Base-by-base conservation (phyloP, 2,329 filamentous ascomycete species). In the Pseudocercospora ulei region DNA sequence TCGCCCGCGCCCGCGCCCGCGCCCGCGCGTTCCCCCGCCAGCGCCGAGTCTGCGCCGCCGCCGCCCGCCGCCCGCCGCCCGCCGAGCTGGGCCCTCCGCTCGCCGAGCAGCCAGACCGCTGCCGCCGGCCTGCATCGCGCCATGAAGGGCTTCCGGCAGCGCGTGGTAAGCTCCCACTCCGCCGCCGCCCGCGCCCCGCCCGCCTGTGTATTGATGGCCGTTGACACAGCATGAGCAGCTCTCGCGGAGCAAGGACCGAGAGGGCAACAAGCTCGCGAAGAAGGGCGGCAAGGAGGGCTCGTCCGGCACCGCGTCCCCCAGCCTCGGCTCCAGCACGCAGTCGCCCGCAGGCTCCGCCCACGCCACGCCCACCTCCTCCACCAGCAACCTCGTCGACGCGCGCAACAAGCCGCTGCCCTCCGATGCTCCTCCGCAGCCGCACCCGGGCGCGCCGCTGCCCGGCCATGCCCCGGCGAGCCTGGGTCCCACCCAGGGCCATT, bases 141-240 rank as follows among this genome's bases (percentile, higher is more conserved):
- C 67, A 95, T 96, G 88, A 95, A 94, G 72, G 82, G 85, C 64
- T 93, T 96, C 67, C 82, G 86, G 68, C 85, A 93, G 73, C 84
- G 83, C 81, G 86, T 95, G 73, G 86, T 94, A 77, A 73, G 83
- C 77, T 42, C 38, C 28, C 39, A 24, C 51, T 50, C 52, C 43
- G 48, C 47, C 45, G 44, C 37, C 49, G 8, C 18, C n/a, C 47
- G 47, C 42, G 34, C 47, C 49, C 3, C 28, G 35, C 29, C 23
- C 25, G 5, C 33, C 24, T 27, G 35, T 25, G 38, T 41, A 42
- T 43, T 56, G 46, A 57, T 57, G 41, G 44, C 28, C 33, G 49
- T 55, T 56, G 41, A 56, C 65, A 33, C 30, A 78, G 75, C 74
- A 76, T 64, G 71, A 78, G 65, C 74, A 95, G 85, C 83, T 95